Base-by-base conservation (phyloP, 129 eudicot species). In the Arctium minus region DNA sequence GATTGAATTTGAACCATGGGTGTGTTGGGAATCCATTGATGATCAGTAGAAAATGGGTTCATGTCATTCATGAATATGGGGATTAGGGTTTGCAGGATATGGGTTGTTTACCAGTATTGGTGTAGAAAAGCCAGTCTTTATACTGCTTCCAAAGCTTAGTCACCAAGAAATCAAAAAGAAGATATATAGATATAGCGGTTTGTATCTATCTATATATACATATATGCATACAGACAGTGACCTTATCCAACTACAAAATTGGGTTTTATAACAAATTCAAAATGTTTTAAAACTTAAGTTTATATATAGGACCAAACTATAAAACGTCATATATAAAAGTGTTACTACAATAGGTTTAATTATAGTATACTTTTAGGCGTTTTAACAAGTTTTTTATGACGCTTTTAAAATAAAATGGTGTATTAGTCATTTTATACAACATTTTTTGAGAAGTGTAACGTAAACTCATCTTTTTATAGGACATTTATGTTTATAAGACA, bases 1-100 rank as follows among this genome's bases (percentile, higher is more conserved):
- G 70, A 11, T 53, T 5, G 82, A 70, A 11, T 17, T 53, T 5
- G 82, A 70, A 13, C 18, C 72, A 83, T 38, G 67, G 81, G 8
- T 64, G 84, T 30, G 84, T 75, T 60, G 46, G 84, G 85, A 33
- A 85, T 36, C 88, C 88, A 85, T 11, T 80, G 50, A 80, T 80
- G 50, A 80, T 85, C 80, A 27, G 69, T 27, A 6, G 85, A 75
- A 71, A 75, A 75, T 11, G 81, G 88, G 72, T 8, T 75, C 73
- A 76, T 80, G 81, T 40, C 78, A 70, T 81, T 75, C 88, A 85
- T 85, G 76, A 40, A 6, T 84, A 44, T 79, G 15, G 8, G 35
- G 32, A 31, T 67, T 75, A 69, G 72, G 86, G 81, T 82, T 82
- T 31, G 18, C 0, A 13, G 64, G 79, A 56, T 73, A 67, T 50